Evolutionary conservation across 306 rosid genomes (phyloP), one percentile per base, ranked within the genome.

Genomic region (Fagus crenata): DNA sequence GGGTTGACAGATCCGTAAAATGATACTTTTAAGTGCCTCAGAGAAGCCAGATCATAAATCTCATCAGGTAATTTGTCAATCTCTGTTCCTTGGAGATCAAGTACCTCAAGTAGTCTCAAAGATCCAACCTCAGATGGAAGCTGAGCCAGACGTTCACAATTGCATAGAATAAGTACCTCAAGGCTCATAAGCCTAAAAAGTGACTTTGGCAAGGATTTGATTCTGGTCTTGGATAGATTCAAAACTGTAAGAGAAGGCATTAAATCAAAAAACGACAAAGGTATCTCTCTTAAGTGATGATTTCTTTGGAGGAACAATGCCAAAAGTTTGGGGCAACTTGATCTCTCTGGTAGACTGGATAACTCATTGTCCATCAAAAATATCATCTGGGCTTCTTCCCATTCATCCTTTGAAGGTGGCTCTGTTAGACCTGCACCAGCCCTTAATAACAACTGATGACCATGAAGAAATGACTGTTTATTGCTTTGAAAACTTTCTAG

Each of bases 1-100:
- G 7, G 4, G 46, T 33, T 14, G 28, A 64, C 40, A 6, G 70
- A 36, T 37, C 49, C 70, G n/a, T 64, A 64, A 64, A 64, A 36
- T 40, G 49, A 64, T 64, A 64, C 70, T 64, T 64, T 42, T 42
- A 64, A 64, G 70, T 15, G 70, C 33, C 70, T 64, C 7, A 64
- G 70, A 4, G 49, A 64, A 64, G 18, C 43, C 31, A 64, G 40
- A 4, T 42, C 3, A 12, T 11, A 40, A 12, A 64, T 64, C 46
- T 64, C 70, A 64, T 36, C 7, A 5, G 70, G 70, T 64, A 64
- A 36, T 36, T 64, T 36, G 0, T 64, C 46, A 4, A 64, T 4
- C 6, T 35, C 49, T 12, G 49, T 64, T n/a, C 70, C 70, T 36
- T 22, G 13, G 46, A 36, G 22, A 64, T 64, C 70, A 28, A 64